Evolutionary conservation across 2,329 filamentous ascomycete genomes (phyloP).

Genomic region (Sclerotinia subarctica): DNA sequence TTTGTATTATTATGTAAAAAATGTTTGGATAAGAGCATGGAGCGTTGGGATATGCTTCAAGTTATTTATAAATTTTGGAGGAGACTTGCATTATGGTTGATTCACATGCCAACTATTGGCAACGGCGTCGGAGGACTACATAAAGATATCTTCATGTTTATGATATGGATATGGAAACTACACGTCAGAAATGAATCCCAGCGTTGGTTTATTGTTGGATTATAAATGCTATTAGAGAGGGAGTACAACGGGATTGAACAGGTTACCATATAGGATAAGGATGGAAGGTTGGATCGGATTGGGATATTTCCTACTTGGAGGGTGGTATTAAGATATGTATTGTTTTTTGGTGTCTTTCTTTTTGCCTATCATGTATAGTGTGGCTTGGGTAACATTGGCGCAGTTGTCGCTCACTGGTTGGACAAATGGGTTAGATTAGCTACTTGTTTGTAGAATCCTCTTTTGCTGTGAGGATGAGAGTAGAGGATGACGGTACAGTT

Average conservation of each 20-base stretch:
- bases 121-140: background rate
- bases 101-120: background rate
- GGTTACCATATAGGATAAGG: background rate
- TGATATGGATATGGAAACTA: background rate
- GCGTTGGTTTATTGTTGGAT: background rate
- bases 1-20: conserved; percentile 48
- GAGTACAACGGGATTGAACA: background rate
- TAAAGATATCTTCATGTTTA: background rate
- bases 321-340: too few species aligned
- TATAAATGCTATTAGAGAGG: background rate
- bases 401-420: background rate
- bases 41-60: background rate
- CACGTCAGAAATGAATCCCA: too few species aligned
- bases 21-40: background rate
- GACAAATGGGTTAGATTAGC: background rate
- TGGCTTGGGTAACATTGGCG: background rate
- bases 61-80: background rate
- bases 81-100: background rate
- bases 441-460: background rate
- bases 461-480: background rate
- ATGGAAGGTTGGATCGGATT: background rate
- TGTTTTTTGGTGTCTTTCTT: background rate
- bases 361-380: background rate
- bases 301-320: background rate
- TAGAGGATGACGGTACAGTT: background rate